These are phyloP conservation scores for Aspergillus diversus DNA, from an alignment of 495 filamentous ascomycete species.

Conservation along the genomic window DNA sequence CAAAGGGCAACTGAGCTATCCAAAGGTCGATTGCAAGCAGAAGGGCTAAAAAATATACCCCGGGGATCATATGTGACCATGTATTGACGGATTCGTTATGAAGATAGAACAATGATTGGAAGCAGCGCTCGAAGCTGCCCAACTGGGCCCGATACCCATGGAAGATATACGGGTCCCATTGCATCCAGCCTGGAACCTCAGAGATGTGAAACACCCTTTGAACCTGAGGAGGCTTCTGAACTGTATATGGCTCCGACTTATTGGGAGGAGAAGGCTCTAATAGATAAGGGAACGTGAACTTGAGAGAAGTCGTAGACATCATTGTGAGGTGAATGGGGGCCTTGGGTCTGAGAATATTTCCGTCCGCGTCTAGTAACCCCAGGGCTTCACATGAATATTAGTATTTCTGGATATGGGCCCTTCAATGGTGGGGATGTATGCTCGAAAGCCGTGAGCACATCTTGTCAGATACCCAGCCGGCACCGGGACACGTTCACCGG, in stretches of 20 bases:
- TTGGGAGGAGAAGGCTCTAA: background rate
- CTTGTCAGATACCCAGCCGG: background rate
- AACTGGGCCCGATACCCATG: background rate
- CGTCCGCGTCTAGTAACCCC: background rate
- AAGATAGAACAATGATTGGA: constrained; percentile 11
- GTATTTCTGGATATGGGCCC: background rate
- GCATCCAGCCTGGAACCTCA: background rate
- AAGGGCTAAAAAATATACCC: background rate
- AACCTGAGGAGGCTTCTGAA: background rate
- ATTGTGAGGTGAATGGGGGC: background rate
- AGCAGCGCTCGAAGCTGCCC: constrained; percentile 6
- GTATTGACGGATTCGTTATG: constrained; percentile 15
- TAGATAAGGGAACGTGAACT: background rate
- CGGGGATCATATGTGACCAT: constrained; percentile 10
- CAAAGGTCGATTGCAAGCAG: background rate
- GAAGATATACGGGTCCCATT: background rate
- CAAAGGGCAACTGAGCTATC: background rate
- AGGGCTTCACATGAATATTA: background rate
- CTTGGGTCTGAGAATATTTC: background rate
- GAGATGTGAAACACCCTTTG: background rate
- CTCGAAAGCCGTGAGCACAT: background rate
- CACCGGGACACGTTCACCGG: background rate
- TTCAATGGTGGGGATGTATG: background rate
- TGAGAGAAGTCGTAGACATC: background rate
- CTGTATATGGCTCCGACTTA: background rate